Base-by-base conservation (phyloP, 2,329 filamentous ascomycete species). In the Delphinella strobiligena region DNA sequence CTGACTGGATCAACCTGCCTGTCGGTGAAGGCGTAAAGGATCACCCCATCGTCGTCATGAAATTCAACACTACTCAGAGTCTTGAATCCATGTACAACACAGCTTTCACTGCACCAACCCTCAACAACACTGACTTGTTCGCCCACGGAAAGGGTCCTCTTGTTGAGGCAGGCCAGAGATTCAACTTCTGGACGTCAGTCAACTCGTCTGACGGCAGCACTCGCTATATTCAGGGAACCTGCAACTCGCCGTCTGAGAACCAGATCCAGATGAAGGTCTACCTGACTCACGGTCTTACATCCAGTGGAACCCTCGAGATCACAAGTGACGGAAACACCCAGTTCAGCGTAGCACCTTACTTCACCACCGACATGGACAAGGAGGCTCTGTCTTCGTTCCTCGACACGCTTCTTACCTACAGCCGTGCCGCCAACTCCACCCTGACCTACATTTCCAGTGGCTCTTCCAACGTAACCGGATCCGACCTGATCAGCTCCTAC, bases 211-310 rank as follows among this genome's bases (percentile, higher is more conserved):
- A 74, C 40, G 67, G 67, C 52, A 64, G 65, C 0, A 55, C 65
- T 0, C 71, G 71, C 2, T 63, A 57, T 31, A 51, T 54, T 1
- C 64, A 71, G 51, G 69, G 65, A 29, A 71, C 67, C 8, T 66
- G 63, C 53, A 63, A 63, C 44, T 59, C 42, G 2, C 38, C 38
- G 29, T 41, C 40, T 11, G 24, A 36, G 37, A 59, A 67, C 42
- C 71, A 68, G 43, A 68, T 75, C 37, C 74, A 70, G 0, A 58
- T 75, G 15, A 75, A 75, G 51, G 54, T 75, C 4, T 75, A 75
- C 54, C 71, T 71, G 7, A 75, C 71, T 0, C 73, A 69, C 0
- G 71, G 71, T 1, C 58, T 74, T 16, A 60, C 62, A 4, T 74
- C 71, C 2, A 52, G 60, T 1, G 69, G 70, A 14, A 34, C 36